Evolutionary conservation across 2,329 filamentous ascomycete species (phyloP).

Genomic region (Phoma herbarum): DNA sequence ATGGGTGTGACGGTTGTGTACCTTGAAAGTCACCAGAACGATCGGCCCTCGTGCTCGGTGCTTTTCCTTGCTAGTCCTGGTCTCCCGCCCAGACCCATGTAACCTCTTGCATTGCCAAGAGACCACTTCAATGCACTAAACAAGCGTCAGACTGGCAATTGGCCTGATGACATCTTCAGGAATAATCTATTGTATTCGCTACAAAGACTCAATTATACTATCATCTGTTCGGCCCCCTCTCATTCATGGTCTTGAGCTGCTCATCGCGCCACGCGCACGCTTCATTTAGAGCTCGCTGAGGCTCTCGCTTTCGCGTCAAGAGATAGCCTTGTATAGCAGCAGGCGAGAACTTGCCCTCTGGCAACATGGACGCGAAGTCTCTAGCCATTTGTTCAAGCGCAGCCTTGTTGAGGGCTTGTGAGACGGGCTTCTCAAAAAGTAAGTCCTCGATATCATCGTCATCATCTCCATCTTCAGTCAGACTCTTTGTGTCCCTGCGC

Average conservation of each 20-base stretch:
- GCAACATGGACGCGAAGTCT: conserved; percentile 57
- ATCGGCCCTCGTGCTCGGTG: background rate
- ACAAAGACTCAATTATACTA: too few species aligned
- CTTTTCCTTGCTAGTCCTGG: conserved; percentile 14
- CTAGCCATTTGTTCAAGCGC: conserved; percentile 54
- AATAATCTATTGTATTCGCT: background rate
- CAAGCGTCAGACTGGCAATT: background rate
- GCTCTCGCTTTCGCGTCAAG: conserved; percentile 60
- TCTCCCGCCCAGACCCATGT: background rate
- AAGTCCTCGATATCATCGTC: conserved; percentile 20
- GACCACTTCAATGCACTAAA: background rate
- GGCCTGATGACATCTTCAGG: background rate
- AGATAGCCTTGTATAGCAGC: conserved; percentile 64
- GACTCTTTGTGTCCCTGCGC: background rate
- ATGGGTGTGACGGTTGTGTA: too few species aligned
- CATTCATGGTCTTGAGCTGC: conserved; percentile 1
- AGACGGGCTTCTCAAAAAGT: conserved; percentile 17
- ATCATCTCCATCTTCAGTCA: conserved; percentile 8
- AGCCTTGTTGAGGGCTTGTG: conserved; percentile 27
- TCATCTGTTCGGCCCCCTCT: conserved; percentile 1
- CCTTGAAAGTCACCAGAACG: background rate
- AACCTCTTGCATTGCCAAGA: conserved; percentile 9
- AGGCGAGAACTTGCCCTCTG: conserved; percentile 59
- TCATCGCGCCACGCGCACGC: conserved; percentile 54
- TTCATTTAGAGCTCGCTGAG: conserved; percentile 55